A percentile compares a stretch with the other conserved stretches of the same genome.
phyloP scores from a whole-genome alignment of 208 protist species.

The Phytomonas serpens region DNA sequence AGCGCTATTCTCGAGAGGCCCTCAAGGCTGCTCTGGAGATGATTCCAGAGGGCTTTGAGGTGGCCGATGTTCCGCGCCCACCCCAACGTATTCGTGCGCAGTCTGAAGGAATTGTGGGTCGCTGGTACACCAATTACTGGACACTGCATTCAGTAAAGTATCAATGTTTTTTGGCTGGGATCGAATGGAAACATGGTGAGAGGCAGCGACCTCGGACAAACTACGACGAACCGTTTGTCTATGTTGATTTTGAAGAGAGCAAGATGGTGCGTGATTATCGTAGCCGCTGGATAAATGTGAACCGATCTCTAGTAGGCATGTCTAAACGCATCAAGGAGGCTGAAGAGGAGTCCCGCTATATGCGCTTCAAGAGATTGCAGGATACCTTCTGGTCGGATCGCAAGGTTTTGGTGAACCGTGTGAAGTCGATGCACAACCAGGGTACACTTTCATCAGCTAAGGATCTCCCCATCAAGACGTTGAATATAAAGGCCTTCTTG shows the following conservation, averaged over 20 bases:
- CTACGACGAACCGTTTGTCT: slow-evolving; percentile 86
- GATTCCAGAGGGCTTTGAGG: slow-evolving; percentile 73
- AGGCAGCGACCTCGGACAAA: slow-evolving; percentile 71
- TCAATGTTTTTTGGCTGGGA: slow-evolving; percentile 67
- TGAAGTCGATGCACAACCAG: slow-evolving; percentile 88
- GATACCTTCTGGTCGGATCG: slow-evolving; percentile 88
- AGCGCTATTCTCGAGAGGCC: slow-evolving; percentile 68
- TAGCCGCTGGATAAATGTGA: slow-evolving; percentile 88
- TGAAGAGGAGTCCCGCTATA: slow-evolving; percentile 84
- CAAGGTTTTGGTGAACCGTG: slow-evolving; percentile 85
- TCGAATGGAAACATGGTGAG: slow-evolving; percentile 78
- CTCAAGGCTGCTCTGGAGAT: slow-evolving; percentile 61
- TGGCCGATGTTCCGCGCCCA: slow-evolving; percentile 72
- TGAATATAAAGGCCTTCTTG: slow-evolving; percentile 85
- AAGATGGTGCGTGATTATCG: slow-evolving; percentile 85
- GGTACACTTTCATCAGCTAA: slow-evolving; percentile 58
- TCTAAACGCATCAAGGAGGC: slow-evolving; percentile 79
- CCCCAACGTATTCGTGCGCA: slow-evolving; percentile 80
- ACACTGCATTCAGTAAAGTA: slow-evolving; percentile 85
- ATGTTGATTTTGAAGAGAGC: slow-evolving; percentile 87
- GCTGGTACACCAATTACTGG: slow-evolving; percentile 91
- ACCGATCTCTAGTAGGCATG: slow-evolving; percentile 87
- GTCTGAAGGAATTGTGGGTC: slow-evolving; percentile 82
- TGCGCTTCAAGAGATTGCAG: slow-evolving; percentile 77
- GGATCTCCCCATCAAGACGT: slow-evolving; percentile 77